Conservation (phyloP, 2,329 filamentous ascomycete species). For the Arachnomyces sp. region DNA sequence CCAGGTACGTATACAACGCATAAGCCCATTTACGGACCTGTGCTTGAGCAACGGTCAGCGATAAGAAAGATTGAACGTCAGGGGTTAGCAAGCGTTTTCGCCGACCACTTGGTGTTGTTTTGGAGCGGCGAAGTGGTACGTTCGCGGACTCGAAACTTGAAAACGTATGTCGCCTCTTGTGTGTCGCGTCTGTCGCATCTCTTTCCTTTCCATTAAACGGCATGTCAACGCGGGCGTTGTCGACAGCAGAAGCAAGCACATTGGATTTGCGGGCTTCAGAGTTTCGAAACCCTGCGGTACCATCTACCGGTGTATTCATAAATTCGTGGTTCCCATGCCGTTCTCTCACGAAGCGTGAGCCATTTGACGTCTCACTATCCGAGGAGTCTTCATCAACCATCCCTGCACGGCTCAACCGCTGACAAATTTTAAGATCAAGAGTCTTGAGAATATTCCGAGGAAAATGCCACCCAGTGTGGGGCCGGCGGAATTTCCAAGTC, state of each 20-base stretch:
- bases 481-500: slow-evolving; percentile 74
- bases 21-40: slow-evolving; percentile 73
- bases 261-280: too few relatives aligned
- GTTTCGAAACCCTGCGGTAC: slow-evolving; percentile 7
- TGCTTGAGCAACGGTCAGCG: slow-evolving; percentile 73
- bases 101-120: slow-evolving; percentile 55
- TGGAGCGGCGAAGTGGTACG: slow-evolving; percentile 18
- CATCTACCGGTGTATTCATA: neutral
- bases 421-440: slow-evolving; percentile 40
- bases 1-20: slow-evolving; percentile 66
- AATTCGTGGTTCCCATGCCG: neutral
- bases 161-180: slow-evolving; percentile 44
- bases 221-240: neutral
- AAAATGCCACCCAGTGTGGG: slow-evolving; percentile 32
- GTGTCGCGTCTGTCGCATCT: too few relatives aligned
- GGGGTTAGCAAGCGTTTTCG: slow-evolving; percentile 58
- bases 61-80: slow-evolving; percentile 65
- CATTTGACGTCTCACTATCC: slow-evolving; percentile 29
- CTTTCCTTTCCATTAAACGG: slow-evolving; percentile 6
- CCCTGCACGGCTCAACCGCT: slow-evolving; percentile 36
- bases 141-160: slow-evolving; percentile 35
- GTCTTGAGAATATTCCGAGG: slow-evolving; percentile 32
- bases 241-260: too few relatives aligned
- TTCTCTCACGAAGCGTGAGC: slow-evolving; percentile 9
- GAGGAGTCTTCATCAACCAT: slow-evolving; percentile 25